Evolutionary conservation across 2,329 filamentous ascomycete species (phyloP), one percentile per base, ranked within the genome.

Genomic region (Paramyrothecium sp.): DNA sequence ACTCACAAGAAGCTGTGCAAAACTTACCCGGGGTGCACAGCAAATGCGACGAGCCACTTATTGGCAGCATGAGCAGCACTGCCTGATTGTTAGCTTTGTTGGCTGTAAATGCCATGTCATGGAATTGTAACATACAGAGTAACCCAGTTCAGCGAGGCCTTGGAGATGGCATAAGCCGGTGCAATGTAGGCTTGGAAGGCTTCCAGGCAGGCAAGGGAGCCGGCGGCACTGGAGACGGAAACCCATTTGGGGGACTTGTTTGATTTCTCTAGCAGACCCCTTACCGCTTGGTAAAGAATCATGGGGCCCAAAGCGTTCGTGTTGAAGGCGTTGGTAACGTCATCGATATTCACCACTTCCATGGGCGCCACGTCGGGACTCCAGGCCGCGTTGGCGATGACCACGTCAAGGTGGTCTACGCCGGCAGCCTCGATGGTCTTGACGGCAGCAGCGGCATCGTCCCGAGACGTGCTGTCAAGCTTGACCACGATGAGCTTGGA

Each of bases 261-360:
- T 19, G 71, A 63, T 54, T 70, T 71, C 21, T 71, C 46, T 2
- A 76, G 62, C 13, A 76, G 56, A 1, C 65, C 64, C 1, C 62
- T 59, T 38, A 66, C 69, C 3, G 71, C 71, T 52, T 75, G 69
- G 53, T 62, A 75, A 21, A 69, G 64, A 23, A 55, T 64, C n/a
- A 69, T 58, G 47, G 61, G 67, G 11, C 71, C 70, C 47, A 69
- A 16, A 19, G 51, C 51, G 26, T 53, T 53, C 7, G 38, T 19
- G 7, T 33, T 8, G n/a, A 53, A 53, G n/a, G 10, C 51, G 51
- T 53, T 10, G 5, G 12, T 38, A 7, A 53, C 20, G 17, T 53
- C 51, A 11, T 53, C 23, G 22, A 23, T 8, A 21, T 12, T 19
- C 17, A 53, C 51, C 19, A 11, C 22, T 7, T 53, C 51, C 17